Base-by-base conservation (phyloP, 257 asterid genomes). In the Nicotiana attenuata region DNA sequence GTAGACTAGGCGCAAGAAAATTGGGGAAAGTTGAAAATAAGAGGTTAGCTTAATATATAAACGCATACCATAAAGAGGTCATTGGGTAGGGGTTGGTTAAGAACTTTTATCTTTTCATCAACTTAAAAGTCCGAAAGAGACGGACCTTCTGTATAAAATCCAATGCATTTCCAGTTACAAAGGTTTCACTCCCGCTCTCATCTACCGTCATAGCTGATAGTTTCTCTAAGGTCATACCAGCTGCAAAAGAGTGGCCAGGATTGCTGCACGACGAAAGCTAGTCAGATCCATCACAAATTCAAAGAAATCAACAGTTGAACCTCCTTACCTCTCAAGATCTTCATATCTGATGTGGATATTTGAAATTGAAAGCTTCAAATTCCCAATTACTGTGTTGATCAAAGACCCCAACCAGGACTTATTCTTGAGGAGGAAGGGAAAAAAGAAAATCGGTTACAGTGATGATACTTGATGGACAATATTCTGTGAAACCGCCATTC, bases 301-400 rank as follows among this genome's bases (percentile, higher is more conserved):
- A 33, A 80, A 66, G 55, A 84, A 77, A 77, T 78, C 41, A 75
- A 20, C 17, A 47, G n/a, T 13, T 56, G 83, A 76, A 80, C 31
- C 80, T 33, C 69, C 82, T 61, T 89, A 96, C 99, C 99, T 96
- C 90, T 96, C 99, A 83, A 89, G 87, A 92, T 96, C 99, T 88
- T 92, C 99, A 75, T 96, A 96, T 94, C 99, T 92, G 91, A 96
- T 89, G 89, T 96, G 99, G 83, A 96, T 89, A 84, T 96, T 94
- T 57, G 98, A 94, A 85, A 96, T 90, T 78, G 98, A 92, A 85
- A 96, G 98, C 96, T 92, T 96, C 87, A 96, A 84, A 88, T 96
- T 96, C 90, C 99, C 99, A 57, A 96, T 92, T 83, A 96, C 94
- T 56, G 98, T 96, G 91, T 91, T 90, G 92, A 96, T 94, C 85